Conservation (phyloP, 495 filamentous ascomycete species). For the Penicillium steckii region DNA sequence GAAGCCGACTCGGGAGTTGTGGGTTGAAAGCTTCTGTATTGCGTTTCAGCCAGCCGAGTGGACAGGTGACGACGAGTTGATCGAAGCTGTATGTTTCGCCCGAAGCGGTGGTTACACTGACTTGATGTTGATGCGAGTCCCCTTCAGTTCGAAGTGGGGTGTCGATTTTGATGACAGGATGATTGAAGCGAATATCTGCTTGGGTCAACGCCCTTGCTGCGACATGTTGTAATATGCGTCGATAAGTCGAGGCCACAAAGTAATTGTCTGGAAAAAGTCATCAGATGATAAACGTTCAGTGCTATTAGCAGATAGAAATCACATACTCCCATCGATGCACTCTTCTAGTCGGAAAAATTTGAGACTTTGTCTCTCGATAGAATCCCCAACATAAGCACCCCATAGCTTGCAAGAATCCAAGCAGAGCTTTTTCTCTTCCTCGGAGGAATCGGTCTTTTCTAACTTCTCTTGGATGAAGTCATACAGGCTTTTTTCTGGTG, state of each 20-base stretch:
- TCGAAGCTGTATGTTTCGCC: constrained; percentile 64
- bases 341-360: constrained; percentile 96
- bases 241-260: constrained; percentile 85
- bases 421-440: constrained; percentile 50
- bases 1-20: constrained; percentile 60
- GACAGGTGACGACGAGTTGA: constrained; percentile 80
- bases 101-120: constrained; percentile 55
- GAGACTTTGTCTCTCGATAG: constrained; percentile 74
- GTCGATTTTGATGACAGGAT: constrained; percentile 55
- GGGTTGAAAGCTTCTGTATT: constrained; percentile 72
- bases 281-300: neutral
- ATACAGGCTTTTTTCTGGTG: constrained; percentile 62
- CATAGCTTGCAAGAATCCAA: constrained; percentile 71
- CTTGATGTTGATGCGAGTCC: constrained; percentile 17
- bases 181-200: constrained; percentile 58
- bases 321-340: constrained; percentile 82
- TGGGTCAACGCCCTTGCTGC: constrained; percentile 60
- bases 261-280: constrained; percentile 63
- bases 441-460: constrained; percentile 49
- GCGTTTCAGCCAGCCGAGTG: constrained; percentile 85
- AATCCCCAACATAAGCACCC: constrained; percentile 86
- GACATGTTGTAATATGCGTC: constrained; percentile 67
- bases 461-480: constrained; percentile 75
- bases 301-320: neutral
- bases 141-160: constrained; percentile 15